phyloP scores from a whole-genome alignment of 176 grass and related monocot genomes.

The Hordeum marinum region DNA sequence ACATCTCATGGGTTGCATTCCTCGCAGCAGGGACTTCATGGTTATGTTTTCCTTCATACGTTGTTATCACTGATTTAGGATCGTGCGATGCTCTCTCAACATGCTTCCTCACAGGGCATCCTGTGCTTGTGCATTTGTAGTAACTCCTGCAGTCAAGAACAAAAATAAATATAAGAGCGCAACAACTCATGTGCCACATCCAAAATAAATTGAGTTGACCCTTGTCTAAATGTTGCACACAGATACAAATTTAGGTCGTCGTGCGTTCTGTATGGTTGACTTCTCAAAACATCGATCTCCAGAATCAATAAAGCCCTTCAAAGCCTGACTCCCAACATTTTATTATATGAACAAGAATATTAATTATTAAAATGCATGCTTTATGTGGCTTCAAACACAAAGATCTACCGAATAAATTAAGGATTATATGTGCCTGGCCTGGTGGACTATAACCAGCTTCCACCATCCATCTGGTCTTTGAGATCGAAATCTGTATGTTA shows the following conservation, averaged over 20 bases:
- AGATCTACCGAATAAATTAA: not conserved
- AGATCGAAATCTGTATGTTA: not conserved
- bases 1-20: conserved; percentile 57
- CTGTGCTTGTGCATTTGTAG: conserved; percentile 92
- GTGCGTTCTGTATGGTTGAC: not conserved
- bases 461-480: too few species aligned
- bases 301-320: not conserved
- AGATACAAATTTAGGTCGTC: not conserved
- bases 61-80: conserved; percentile 98
- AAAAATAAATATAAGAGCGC: not conserved
- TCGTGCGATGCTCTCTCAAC: conserved; percentile 99
- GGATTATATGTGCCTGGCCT: too few species aligned
- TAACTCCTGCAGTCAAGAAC: conserved; percentile 73
- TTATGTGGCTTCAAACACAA: not conserved
- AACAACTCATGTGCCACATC: not conserved
- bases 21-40: conserved; percentile 93
- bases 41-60: conserved; percentile 99
- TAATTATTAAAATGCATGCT: not conserved
- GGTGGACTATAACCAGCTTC: too few species aligned
- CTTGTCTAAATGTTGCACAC: not conserved
- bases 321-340: not conserved
- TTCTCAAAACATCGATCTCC: not conserved
- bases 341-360: not conserved
- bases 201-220: not conserved
- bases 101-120: conserved; percentile 96